Percentiles rank a stretch among this genome's conserved stretches.
Conservation (phyloP, 805 yeast genomes). For the Candida piceae region DNA sequence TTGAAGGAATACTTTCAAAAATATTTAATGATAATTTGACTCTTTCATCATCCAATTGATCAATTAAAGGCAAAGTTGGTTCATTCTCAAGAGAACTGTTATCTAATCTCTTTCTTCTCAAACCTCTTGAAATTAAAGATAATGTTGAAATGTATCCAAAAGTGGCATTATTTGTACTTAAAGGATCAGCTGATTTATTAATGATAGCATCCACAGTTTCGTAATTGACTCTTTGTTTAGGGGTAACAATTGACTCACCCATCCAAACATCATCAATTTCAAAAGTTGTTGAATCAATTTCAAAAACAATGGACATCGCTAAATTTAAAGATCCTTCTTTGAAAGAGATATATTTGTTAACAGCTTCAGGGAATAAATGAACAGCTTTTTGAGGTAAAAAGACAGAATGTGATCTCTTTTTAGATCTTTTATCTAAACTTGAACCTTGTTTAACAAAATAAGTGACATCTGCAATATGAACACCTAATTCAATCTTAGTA, state of each 20-base stretch:
- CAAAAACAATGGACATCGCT: conserved; percentile 74
- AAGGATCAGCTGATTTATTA: conserved; percentile 20
- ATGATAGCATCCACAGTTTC: conserved; percentile 52
- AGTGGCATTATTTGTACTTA: conserved; percentile 46
- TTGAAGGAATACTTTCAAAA: conserved; percentile 54
- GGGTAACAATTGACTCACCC: conserved; percentile 63
- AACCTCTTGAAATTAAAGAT: conserved; percentile 59
- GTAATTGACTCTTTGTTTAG: conserved; percentile 53
- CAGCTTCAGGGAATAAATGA: conserved; percentile 61
- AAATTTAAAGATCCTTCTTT: conserved; percentile 54
- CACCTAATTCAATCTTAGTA: conserved; percentile 70
- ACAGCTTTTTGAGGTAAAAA: conserved; percentile 73
- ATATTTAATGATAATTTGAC: conserved; percentile 68
- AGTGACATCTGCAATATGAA: conserved; percentile 80
- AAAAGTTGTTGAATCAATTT: conserved; percentile 64
- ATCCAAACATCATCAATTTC: conserved; percentile 72
- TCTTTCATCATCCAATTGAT: conserved; percentile 81
- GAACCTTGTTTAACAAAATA: conserved; percentile 69
- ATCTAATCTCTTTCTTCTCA: conserved; percentile 61
- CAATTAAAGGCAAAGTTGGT: conserved; percentile 60
- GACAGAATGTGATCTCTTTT: conserved; percentile 86
- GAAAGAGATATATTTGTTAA: conserved; percentile 59
- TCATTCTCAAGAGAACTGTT: conserved; percentile 42
- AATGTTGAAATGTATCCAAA: conserved; percentile 59
- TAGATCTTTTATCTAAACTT: conserved; percentile 78